Base-by-base conservation (phyloP, 176 grass and related monocot genomes). In the Secale cereale region DNA sequence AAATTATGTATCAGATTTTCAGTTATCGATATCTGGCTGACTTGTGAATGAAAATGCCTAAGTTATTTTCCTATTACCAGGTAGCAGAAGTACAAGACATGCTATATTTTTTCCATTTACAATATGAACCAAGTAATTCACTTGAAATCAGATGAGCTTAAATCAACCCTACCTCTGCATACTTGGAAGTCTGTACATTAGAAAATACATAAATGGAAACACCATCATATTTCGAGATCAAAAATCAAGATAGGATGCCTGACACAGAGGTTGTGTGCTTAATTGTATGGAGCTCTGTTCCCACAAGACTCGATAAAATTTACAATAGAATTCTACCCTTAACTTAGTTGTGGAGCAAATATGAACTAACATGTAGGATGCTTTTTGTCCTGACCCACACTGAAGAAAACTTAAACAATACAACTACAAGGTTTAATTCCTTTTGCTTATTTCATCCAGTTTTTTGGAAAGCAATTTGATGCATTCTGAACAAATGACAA, bases 31-130 rank as follows among this genome's bases (percentile, higher is more conserved):
- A 71, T 7, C 39, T 78, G 60, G 59, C 63, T 36, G n/a, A 39
- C 8, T 64, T 41, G 45, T 12, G 19, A 19, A n/a, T 41, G 39
- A 64, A 83, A 40, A 64, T 83, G 54, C 20, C 71, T 25, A 35
- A 72, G 65, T 70, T 62, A 79, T 48, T 78, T 79, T 7, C 56
- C 60, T 60, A 33, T 80, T 73, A 36, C 6, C 41, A 73, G 54
- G 67, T 6, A 81, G 30, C 40, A 50, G 39, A 64, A 72, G 23
- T 50, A 37, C 65, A 80, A 35, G 3, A 61, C 20, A 86, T 31
- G 3, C 13, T 15, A 9, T 37, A 61, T 86, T 86, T 78, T 78
- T 46, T 12, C 6, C 57, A 33, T 59, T 70, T 69, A 70, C 25
- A 14, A 79, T 79, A 50, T n/a, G 7, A 43, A 78, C 50, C 40